phyloP scores from a whole-genome alignment of 2,329 filamentous ascomycete genomes.

The Colletotrichum tropicicola region DNA sequence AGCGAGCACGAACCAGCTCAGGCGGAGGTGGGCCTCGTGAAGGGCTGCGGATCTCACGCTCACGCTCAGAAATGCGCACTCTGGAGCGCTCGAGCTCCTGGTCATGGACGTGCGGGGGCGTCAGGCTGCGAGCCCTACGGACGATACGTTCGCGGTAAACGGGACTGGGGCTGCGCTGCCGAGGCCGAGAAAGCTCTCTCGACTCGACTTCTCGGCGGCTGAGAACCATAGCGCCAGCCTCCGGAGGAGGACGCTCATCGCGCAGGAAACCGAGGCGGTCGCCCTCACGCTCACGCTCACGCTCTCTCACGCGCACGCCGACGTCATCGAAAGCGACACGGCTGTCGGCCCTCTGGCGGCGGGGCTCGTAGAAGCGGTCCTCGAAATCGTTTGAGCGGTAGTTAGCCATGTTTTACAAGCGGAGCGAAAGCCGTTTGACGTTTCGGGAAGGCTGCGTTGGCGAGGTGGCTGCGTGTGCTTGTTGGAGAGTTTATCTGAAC shows the following conservation, averaged over 20 bases:
- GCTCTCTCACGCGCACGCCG: constrained; percentile 52
- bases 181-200: constrained; percentile 56
- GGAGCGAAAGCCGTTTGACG: background rate
- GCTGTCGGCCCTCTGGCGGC: constrained; percentile 38
- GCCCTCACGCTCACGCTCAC: constrained; percentile 54
- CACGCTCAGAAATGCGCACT: constrained; percentile 50
- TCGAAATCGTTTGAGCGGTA: constrained; percentile 30
- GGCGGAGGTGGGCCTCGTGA: constrained; percentile 44
- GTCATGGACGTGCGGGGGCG: constrained; percentile 39
- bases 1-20: constrained; percentile 47
- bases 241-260: constrained; percentile 58
- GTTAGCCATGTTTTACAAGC: constrained; percentile 10
- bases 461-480: background rate
- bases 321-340: constrained; percentile 39
- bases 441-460: background rate
- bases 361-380: constrained; percentile 33
- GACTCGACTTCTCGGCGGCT: constrained; percentile 65
- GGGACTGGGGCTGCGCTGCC: constrained; percentile 54
- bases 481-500: constrained; percentile 10
- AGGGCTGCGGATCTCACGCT: constrained; percentile 46
- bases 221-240: constrained; percentile 62
- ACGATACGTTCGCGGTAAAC: constrained; percentile 46
- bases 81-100: constrained; percentile 45
- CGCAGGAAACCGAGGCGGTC: constrained; percentile 56
- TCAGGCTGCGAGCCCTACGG: constrained; percentile 53